phyloP scores from a whole-genome alignment of 176 grass and related monocot species.

The Bothriochloa decipiens region DNA sequence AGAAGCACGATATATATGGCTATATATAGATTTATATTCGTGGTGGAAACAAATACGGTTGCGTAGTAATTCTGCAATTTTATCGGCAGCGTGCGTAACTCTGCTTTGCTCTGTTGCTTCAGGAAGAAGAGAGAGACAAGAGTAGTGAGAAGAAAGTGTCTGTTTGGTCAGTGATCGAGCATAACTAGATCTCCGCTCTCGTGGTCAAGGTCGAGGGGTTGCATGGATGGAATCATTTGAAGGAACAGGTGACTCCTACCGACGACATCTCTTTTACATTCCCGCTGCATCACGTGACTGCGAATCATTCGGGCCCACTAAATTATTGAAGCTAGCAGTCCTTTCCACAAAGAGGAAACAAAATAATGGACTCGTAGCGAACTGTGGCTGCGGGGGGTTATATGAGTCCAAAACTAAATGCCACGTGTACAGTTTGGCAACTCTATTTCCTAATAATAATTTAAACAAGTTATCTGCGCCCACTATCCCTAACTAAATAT shows the following conservation, averaged over 20 bases:
- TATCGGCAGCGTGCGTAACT: no score
- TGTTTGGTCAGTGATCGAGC: no score
- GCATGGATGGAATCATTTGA: constrained; percentile 34
- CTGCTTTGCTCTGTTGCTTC: no score
- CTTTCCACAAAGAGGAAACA: not conserved
- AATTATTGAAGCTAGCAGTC: not conserved
- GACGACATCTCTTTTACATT: constrained; percentile 40
- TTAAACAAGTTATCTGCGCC: no score
- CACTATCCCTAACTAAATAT: no score
- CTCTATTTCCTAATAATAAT: no score
- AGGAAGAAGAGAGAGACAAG: no score
- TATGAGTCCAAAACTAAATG: not conserved
- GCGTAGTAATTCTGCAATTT: no score
- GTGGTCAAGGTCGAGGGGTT: not conserved
- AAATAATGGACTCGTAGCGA: not conserved
- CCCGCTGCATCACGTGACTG: constrained; percentile 44
- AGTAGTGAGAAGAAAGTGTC: no score
- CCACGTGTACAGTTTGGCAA: not conserved
- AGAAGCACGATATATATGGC: no score
- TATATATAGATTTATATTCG: no score
- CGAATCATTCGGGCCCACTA: constrained; percentile 34
- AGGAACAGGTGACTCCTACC: not conserved
- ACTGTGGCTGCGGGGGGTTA: not conserved
- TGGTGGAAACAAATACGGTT: no score
- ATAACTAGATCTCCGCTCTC: not conserved